Percentiles rank a stretch among this genome's conserved stretches.
Evolutionary conservation across 129 eudicot species (phyloP).

Genomic region (Flaveria trinervia): DNA sequence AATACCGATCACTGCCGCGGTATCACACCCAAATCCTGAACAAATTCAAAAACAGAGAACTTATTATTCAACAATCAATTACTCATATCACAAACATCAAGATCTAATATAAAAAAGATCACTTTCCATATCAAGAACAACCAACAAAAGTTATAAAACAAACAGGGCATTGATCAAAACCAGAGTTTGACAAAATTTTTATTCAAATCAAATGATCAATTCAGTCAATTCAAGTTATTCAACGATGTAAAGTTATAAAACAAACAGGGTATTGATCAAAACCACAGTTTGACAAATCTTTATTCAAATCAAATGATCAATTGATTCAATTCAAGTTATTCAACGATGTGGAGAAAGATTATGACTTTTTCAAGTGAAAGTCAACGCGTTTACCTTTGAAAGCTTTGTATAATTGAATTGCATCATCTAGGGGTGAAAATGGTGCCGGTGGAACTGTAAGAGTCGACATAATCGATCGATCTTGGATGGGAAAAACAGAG

Average conservation of each 20-base stretch:
- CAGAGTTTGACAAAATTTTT: conserved; percentile 17
- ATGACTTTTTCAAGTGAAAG: not conserved
- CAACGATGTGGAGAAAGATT: not conserved
- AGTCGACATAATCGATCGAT: conserved; percentile 37
- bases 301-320: not conserved
- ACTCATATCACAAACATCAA: not conserved
- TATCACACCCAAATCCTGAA: conserved; percentile 54
- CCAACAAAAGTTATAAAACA: not conserved
- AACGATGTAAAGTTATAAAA: not conserved
- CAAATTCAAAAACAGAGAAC: not conserved
- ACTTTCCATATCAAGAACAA: not conserved
- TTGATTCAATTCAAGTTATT: too few relatives aligned
- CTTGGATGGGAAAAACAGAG: conserved; percentile 3
- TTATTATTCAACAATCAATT: not conserved
- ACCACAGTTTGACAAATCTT: conserved; percentile 17
- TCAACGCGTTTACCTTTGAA: conserved; percentile 42
- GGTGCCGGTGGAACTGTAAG: conserved; percentile 41
- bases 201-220: not conserved
- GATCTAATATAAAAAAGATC: not conserved
- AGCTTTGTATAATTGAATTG: conserved; percentile 47
- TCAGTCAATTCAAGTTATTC: too few relatives aligned
- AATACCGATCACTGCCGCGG: conserved; percentile 45
- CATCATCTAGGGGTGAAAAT: conserved; percentile 45
- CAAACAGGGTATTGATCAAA: conserved; percentile 23
- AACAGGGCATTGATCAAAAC: conserved; percentile 22